phyloP scores from a whole-genome alignment of 78 protist species.

The Dictyostelium capitatum region DNA sequence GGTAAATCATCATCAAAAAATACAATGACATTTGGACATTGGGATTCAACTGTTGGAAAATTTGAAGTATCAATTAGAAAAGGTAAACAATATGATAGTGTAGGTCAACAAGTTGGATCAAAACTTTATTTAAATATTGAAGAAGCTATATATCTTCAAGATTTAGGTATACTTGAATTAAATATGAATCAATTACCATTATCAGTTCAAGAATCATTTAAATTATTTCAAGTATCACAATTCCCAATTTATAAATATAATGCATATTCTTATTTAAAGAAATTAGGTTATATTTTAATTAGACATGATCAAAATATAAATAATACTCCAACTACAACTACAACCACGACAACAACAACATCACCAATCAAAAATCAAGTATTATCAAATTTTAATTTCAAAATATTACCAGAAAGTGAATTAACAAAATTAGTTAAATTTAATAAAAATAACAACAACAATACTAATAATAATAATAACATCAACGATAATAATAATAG shows the following conservation, averaged over 20 bases:
- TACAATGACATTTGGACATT: conserved; percentile 29
- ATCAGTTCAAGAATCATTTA: conserved; percentile 38
- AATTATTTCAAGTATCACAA: conserved; percentile 24
- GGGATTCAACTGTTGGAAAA: background rate
- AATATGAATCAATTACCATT: conserved; percentile 21
- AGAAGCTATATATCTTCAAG: conserved; percentile 35
- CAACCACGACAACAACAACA: background rate
- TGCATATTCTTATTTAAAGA: conserved; percentile 26
- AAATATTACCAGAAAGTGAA: background rate
- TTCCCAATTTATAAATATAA: conserved; percentile 24
- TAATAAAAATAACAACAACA: background rate
- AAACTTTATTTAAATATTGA: conserved; percentile 32
- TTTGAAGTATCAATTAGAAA: conserved; percentile 21
- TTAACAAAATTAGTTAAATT: background rate
- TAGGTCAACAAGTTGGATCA: conserved; percentile 40
- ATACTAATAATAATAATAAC: background rate
- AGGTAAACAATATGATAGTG: conserved; percentile 31
- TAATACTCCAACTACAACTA: background rate
- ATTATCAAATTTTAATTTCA: background rate
- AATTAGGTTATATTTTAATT: conserved; percentile 36
- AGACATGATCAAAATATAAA: conserved; percentile 13
- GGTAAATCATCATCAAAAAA: conserved; percentile 17
- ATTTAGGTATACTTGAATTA: conserved; percentile 21
- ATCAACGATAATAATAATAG: background rate
- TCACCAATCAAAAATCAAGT: background rate